Base-by-base conservation (phyloP, 169 alveolate species). In the Cryptosporidium ryanae region DNA sequence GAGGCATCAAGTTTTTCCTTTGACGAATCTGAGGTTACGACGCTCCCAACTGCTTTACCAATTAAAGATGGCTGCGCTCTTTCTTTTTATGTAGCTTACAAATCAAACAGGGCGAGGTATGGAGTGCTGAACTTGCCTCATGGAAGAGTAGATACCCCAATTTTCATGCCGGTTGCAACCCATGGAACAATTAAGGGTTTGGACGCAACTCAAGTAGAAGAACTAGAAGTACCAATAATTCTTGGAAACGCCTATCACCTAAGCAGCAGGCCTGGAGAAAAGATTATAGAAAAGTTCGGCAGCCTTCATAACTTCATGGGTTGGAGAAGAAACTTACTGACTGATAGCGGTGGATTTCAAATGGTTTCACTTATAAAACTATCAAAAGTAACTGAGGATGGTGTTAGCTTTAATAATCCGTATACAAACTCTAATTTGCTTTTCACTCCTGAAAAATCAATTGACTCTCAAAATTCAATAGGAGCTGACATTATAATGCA, bases 121-220 rank as follows among this genome's bases (percentile, higher is more conserved):
- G 93, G 98, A 2, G 91, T 94, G 38, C 67, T 98, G 70, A 92
- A 95, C 17, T 92, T 97, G 63, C 99, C 99, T 23, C 99, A 97
- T 92, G 99, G 99, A 13, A 92, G 91, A 43, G 99, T 98, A 3
- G 87, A 92, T 52, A 97, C 99, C 12, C 99, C 99, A 13, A 95
- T 97, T 1, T 98, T 97, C 90, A 98, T 98, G 99, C 99, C 99
- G 18, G 99, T 98, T 18, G 99, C 99, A 10, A 98, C 99, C 18
- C 96, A 97, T 90, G 99, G 98, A 48, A 94, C 98, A 21, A 94
- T 97, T 91, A 97, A 96, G 91, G 98, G 97, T 2, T 55, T 96
- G 29, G 71, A 90, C 43, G 66, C 94, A 1, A 83, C 91, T 27
- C 92, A 94, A 66, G 92, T 94, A 92, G 92, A 89, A 44, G 96